Base-by-base conservation (phyloP, 495 filamentous ascomycete species). In the Penicillium bovifimosum region DNA sequence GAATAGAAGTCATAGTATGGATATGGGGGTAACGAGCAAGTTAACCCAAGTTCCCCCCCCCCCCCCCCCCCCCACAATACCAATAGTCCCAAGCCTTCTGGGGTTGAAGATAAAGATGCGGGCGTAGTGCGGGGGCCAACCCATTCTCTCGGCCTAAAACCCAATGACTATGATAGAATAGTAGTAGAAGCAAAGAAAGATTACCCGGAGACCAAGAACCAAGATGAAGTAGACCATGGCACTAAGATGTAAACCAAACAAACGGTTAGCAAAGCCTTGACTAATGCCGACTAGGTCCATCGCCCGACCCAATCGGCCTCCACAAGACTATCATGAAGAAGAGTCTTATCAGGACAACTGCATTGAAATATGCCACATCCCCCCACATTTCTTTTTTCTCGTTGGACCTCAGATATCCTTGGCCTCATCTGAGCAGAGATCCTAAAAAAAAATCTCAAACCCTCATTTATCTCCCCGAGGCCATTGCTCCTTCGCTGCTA, bases 281-380 rank as follows among this genome's bases (percentile, higher is more conserved):
- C 63, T 65, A 65, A 52, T 32, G 58, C 49, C 38, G 39, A 11
- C 39, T 7, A 62, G 44, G 32, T 50, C 49, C 56, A 46, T 53
- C 9, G 34, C 40, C 40, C 49, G 47, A 39, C 48, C 59, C 59
- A 62, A 62, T 62, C 60, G 63, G 60, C 57, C 56, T 55, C 17
- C 48, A 31, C 49, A 31, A 50, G 32, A 52, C 55, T 65, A 65
- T 65, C 62, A 53, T 51, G 14, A 27, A 32, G 16, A 26, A 24
- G 8, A 18, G 6, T 14, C 34, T 49, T 59, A 50, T 50, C 48
- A 41, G 28, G 5, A 29, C 11, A 50, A 40, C 53, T 9, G 2
- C 11, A 52, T 33, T 56, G 33, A 47, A 48, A 48, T 31, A 38
- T 28, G 33, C 7, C 27, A 27, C 50, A 31, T 54, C 39, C 49